Percentiles rank a stretch among this genome's conserved stretches.
These are phyloP conservation scores for Alternaria brassicae DNA, from an alignment of 2,329 filamentous ascomycete genomes.

Conservation along the genomic window DNA sequence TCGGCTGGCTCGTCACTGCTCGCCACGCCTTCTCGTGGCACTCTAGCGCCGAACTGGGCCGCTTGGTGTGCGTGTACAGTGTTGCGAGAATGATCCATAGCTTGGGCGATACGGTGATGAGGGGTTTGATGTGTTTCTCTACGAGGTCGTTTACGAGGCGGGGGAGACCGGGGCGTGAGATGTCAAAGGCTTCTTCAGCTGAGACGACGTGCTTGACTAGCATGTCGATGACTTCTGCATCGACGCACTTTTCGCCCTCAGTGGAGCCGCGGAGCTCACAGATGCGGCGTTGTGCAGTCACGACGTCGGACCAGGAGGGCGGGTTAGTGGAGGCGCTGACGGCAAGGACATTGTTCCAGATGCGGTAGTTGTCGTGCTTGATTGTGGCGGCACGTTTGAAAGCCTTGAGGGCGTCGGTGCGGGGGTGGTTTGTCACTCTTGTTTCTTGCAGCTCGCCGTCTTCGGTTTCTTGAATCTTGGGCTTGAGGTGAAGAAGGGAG, in stretches of 20 bases:
- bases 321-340: constrained; percentile 80
- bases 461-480: constrained; percentile 41
- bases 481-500: constrained; percentile 75
- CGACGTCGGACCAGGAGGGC: constrained; percentile 75
- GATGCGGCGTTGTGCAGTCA: constrained; percentile 76
- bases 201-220: constrained; percentile 74
- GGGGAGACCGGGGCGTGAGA: constrained; percentile 58
- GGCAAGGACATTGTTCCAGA: constrained; percentile 96
- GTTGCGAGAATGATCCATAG: constrained; percentile 79
- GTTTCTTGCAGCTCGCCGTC: constrained; percentile 52
- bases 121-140: constrained; percentile 75
- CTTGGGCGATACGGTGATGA: constrained; percentile 80
- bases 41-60: constrained; percentile 75
- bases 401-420: constrained; percentile 78
- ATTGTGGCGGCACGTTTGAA: constrained; percentile 86
- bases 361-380: constrained; percentile 85
- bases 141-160: constrained; percentile 73
- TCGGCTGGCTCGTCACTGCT: constrained; percentile 65
- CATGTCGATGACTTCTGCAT: constrained; percentile 73
- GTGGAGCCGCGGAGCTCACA: constrained; percentile 72
- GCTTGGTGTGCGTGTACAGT: constrained; percentile 74
- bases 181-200: constrained; percentile 49
- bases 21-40: constrained; percentile 92
- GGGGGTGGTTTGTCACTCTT: constrained; percentile 52
- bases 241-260: constrained; percentile 78